Conservation (phyloP, 2,329 filamentous ascomycete genomes). For the Sarocladium oryzae region DNA sequence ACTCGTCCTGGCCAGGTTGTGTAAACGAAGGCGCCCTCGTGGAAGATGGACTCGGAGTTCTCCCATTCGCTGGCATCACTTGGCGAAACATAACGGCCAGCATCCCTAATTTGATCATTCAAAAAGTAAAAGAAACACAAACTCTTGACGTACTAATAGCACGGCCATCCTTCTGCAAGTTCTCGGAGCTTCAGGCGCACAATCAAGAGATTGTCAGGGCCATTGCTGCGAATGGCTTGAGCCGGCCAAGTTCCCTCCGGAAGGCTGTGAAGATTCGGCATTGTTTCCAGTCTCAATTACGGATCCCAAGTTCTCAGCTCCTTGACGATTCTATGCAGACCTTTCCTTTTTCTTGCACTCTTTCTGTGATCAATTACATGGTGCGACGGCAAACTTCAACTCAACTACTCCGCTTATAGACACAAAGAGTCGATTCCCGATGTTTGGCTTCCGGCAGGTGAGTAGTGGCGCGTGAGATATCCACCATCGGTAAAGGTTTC, state of each 20-base stretch:
- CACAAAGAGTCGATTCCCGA: too few relatives aligned
- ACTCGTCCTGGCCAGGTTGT: conserved; percentile 44
- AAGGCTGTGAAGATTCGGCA: conserved; percentile 8
- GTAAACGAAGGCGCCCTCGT: conserved; percentile 39
- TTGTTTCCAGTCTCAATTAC: too few relatives aligned
- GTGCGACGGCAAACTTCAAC: too few relatives aligned
- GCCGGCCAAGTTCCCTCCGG: conserved; percentile 21
- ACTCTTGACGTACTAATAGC: conserved; percentile 34
- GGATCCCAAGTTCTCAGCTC: too few relatives aligned
- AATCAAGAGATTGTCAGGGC: conserved; percentile 33
- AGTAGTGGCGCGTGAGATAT: too few relatives aligned
- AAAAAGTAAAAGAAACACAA: too few relatives aligned
- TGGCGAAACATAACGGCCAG: too few relatives aligned
- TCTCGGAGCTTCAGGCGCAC: conserved; percentile 41
- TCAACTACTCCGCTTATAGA: too few relatives aligned
- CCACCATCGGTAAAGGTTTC: neutral
- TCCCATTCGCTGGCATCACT: conserved; percentile 46
- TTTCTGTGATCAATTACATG: too few relatives aligned
- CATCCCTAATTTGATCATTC: too few relatives aligned
- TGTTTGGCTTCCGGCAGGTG: neutral
- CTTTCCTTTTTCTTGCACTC: neutral
- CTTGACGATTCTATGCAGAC: neutral
- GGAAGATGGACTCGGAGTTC: conserved; percentile 43
- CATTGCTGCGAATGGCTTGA: conserved; percentile 39
- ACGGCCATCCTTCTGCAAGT: conserved; percentile 43